Evolutionary conservation across 805 yeast species (phyloP).

Genomic region (Kazachstania taianensis): DNA sequence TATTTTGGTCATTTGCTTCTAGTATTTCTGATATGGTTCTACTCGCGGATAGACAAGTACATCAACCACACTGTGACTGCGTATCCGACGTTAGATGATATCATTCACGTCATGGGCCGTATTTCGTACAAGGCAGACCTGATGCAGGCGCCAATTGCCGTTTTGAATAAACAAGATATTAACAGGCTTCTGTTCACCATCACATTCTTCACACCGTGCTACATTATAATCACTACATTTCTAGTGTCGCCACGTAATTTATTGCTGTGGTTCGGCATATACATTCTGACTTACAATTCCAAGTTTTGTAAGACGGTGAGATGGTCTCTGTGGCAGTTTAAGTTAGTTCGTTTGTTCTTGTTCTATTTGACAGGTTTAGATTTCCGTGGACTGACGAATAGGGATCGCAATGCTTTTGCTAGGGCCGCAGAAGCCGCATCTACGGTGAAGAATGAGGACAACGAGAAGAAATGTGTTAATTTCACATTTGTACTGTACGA

Average conservation of each 20-base stretch:
- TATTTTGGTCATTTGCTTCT: slow-evolving; percentile 74
- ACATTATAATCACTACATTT: slow-evolving; percentile 57
- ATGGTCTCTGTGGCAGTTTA: slow-evolving; percentile 69
- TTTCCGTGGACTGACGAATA: slow-evolving; percentile 29
- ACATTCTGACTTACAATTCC: slow-evolving; percentile 72
- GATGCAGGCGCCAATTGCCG: slow-evolving; percentile 66
- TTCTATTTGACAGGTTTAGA: slow-evolving; percentile 84
- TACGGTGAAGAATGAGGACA: not conserved
- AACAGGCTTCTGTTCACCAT: slow-evolving; percentile 76
- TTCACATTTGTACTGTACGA: slow-evolving; percentile 90
- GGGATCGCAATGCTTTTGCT: slow-evolving; percentile 1
- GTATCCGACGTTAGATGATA: slow-evolving; percentile 80
- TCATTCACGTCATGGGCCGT: slow-evolving; percentile 65
- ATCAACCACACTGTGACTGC: slow-evolving; percentile 50
- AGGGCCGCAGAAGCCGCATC: slow-evolving; percentile 3
- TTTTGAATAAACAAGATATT: slow-evolving; percentile 66
- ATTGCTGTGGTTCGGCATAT: slow-evolving; percentile 46
- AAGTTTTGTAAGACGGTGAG: slow-evolving; percentile 71
- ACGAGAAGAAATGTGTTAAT: slow-evolving; percentile 38
- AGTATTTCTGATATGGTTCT: slow-evolving; percentile 49
- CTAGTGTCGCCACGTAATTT: slow-evolving; percentile 60
- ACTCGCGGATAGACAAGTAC: slow-evolving; percentile 46
- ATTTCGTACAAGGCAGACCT: slow-evolving; percentile 68
- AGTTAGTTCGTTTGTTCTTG: slow-evolving; percentile 53
- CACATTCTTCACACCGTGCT: slow-evolving; percentile 74